A percentile compares a stretch with the other conserved stretches of the same genome.
These are phyloP conservation scores for Eleusine coracana DNA, from an alignment of 176 grass and related monocot species.

Conservation along the genomic window DNA sequence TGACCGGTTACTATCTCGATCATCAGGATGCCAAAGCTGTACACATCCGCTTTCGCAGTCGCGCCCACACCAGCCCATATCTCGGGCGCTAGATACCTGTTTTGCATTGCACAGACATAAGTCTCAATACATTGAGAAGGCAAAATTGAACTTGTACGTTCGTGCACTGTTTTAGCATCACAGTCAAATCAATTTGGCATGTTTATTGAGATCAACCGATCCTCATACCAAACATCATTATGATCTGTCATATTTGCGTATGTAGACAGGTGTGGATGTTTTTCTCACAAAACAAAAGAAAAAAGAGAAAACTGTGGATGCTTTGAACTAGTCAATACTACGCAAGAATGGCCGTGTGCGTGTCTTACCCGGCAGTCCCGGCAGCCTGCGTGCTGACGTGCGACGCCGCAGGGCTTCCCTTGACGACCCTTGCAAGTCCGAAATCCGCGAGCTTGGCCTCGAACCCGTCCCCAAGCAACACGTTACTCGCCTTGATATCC, in stretches of 20 bases:
- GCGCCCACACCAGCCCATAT: conserved; percentile 46
- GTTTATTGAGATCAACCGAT: too few relatives aligned
- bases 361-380: conserved; percentile 71
- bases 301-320: background rate
- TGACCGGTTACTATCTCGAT: conserved; percentile 57
- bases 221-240: too few relatives aligned
- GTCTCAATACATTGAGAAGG: background rate
- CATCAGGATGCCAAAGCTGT: conserved; percentile 78
- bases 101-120: background rate
- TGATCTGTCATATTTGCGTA: too few relatives aligned
- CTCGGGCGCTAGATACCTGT: conserved; percentile 83
- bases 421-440: conserved; percentile 64
- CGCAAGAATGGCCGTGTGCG: background rate
- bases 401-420: conserved; percentile 43
- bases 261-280: too few relatives aligned
- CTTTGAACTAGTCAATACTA: background rate
- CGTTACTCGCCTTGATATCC: conserved; percentile 89
- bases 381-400: conserved; percentile 80
- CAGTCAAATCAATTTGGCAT: too few relatives aligned
- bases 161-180: too few relatives aligned
- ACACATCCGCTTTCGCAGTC: conserved; percentile 65
- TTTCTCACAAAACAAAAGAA: too few relatives aligned
- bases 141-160: too few relatives aligned
- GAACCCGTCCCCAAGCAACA: conserved; percentile 73
- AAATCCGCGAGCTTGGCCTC: conserved; percentile 83